Percentiles rank a stretch among this genome's conserved stretches.
phyloP scores from a whole-genome alignment of 768 basidiomycete genomes.

The Albatrellus ellisii region DNA sequence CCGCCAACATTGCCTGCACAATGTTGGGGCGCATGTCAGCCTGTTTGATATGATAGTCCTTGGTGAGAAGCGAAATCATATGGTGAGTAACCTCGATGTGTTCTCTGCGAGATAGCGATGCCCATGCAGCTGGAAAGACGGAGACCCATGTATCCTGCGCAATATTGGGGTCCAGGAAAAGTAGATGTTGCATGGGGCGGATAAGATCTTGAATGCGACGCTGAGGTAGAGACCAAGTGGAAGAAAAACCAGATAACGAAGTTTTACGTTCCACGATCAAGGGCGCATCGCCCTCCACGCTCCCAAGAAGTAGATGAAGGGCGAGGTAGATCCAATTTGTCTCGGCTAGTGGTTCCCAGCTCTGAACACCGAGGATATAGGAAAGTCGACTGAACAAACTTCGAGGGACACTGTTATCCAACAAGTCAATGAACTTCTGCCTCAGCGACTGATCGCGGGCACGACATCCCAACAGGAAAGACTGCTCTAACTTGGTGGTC shows the following conservation, averaged over 20 bases:
- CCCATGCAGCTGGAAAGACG: slow-evolving; percentile 79
- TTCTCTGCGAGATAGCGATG: slow-evolving; percentile 72
- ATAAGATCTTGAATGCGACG: slow-evolving; percentile 41
- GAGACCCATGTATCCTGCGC: slow-evolving; percentile 83
- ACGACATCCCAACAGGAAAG: slow-evolving; percentile 86
- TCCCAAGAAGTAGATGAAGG: slow-evolving; percentile 78
- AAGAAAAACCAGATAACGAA: slow-evolving; percentile 19
- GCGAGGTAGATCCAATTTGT: slow-evolving; percentile 93
- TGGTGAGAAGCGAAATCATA: slow-evolving; percentile 81
- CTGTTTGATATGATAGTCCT: slow-evolving; percentile 88
- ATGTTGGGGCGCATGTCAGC: slow-evolving; percentile 84
- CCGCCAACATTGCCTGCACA: slow-evolving; percentile 79
- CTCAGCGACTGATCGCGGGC: slow-evolving; percentile 69
- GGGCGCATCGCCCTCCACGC: slow-evolving; percentile 32
- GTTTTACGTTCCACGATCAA: slow-evolving; percentile 30
- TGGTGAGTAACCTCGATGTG: slow-evolving; percentile 83
- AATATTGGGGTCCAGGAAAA: slow-evolving; percentile 64
- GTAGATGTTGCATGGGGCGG: slow-evolving; percentile 68
- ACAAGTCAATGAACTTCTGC: slow-evolving; percentile 76
- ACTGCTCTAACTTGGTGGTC: slow-evolving; percentile 83
- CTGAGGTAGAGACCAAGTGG: slow-evolving; percentile 27
- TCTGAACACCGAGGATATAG: slow-evolving; percentile 87
- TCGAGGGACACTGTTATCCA: slow-evolving; percentile 81
- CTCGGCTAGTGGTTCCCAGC: slow-evolving; percentile 87
- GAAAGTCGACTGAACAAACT: slow-evolving; percentile 71